Conservation (phyloP, 2,329 filamentous ascomycete genomes). For the Bimuria novae-zelandiae region DNA sequence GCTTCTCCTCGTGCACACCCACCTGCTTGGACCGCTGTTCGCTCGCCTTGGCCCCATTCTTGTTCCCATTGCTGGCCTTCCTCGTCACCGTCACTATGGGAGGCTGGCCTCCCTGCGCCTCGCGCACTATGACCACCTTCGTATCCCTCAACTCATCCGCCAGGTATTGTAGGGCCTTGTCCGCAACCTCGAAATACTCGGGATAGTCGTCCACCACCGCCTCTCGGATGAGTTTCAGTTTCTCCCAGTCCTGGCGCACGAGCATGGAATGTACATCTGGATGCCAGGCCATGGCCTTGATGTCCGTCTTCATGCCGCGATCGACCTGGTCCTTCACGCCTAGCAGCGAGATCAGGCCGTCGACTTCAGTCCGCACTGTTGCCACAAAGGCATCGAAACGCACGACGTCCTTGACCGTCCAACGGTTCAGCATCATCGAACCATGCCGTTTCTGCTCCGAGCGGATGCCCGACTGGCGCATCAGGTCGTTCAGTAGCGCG, state of each 20-base stretch:
- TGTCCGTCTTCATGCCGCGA: slow-evolving; percentile 50
- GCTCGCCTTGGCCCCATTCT: not conserved
- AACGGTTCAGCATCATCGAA: slow-evolving; percentile 44
- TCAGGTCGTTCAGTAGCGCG: slow-evolving; percentile 48
- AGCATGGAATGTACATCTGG: slow-evolving; percentile 46
- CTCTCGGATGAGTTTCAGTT: slow-evolving; percentile 51
- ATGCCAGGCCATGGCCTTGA: slow-evolving; percentile 55
- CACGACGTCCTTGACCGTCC: slow-evolving; percentile 48
- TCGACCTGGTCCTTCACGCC: slow-evolving; percentile 52
- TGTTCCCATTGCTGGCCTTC: not conserved
- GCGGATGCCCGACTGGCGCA: slow-evolving; percentile 38
- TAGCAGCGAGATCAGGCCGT: slow-evolving; percentile 50
- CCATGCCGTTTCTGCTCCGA: slow-evolving; percentile 39
- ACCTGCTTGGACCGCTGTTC: not conserved
- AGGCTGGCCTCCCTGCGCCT: slow-evolving; percentile 19
- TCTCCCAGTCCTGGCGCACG: slow-evolving; percentile 44
- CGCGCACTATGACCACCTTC: slow-evolving; percentile 24
- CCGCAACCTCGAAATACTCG: slow-evolving; percentile 49
- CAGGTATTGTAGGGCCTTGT: slow-evolving; percentile 51
- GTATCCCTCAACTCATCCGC: slow-evolving; percentile 39
- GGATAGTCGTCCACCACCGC: slow-evolving; percentile 50
- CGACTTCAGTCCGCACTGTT: slow-evolving; percentile 49
- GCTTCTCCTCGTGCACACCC: slow-evolving; percentile 36
- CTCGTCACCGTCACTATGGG: not conserved
- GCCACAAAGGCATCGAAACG: slow-evolving; percentile 50